Base-by-base conservation (phyloP, 139 green algal genomes). In the Edaphochlamys debaryana region DNA sequence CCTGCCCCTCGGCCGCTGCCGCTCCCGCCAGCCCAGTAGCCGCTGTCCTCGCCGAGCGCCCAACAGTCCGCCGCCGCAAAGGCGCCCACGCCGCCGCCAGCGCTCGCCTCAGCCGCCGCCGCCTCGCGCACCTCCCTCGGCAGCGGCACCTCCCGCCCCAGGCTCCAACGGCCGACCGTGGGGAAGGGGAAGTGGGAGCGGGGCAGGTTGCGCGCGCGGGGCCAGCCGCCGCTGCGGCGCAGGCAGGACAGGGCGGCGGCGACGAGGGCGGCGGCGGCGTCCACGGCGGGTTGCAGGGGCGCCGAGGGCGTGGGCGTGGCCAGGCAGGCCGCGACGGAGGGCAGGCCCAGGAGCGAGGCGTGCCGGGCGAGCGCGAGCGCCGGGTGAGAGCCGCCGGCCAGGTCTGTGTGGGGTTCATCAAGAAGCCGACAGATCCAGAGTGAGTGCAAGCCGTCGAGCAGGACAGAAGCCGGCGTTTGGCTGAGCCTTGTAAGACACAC, bases 181-280 rank as follows among this genome's bases (percentile, higher is more conserved):
- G 84, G 84, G 37, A 88, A 88, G 6, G 84, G 84, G 50, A 80
- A 85, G 76, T 85, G 84, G 42, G 76, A 37, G 15, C 84, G 67
- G 27, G 76, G 76, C 15, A 68, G 54, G 60, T 85, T 88, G 45
- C 56, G 60, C 23, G 56, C 17, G 41, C n/a, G 36, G 41, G 75
- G 72, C 32, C 42, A 71, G 52, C 60, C 67, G 9, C 36, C 41
- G 27, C 13, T 34, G 45, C 34, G 5, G 41, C 41, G 34, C 29
- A 87, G 82, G 37, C 48, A 69, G 25, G 19, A 20, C 15, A 85
- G 23, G 6, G 50, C 74, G 19, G 32, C 36, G 32, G 62, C 63
- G 34, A 73, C 54, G 29, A 87, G 73, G 11, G 70, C 36, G 29
- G 56, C n/a, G 37, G 76, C 69, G 29, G 82, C 82, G 37, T 48